Percentiles rank a stretch among this genome's conserved stretches.
Conservation (phyloP, 2,329 filamentous ascomycete genomes). For the Aspergillus hiratsukae region DNA sequence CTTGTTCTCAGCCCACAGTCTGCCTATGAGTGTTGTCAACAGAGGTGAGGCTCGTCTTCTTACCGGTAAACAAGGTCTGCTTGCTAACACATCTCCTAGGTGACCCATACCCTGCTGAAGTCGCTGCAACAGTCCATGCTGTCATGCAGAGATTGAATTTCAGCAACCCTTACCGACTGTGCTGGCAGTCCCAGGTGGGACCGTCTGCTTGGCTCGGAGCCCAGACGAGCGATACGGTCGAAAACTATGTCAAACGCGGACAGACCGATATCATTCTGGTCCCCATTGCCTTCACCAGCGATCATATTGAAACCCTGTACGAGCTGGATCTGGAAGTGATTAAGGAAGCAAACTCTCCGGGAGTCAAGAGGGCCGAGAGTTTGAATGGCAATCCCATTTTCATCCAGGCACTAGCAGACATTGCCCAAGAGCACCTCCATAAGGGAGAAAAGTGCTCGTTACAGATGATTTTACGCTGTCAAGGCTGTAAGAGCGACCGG, state of each 20-base stretch:
- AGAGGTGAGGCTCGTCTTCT: slow-evolving; percentile 53
- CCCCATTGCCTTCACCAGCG: slow-evolving; percentile 96
- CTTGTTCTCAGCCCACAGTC: slow-evolving; percentile 89
- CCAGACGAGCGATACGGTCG: slow-evolving; percentile 83
- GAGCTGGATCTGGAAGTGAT: slow-evolving; percentile 95
- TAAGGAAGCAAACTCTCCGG: slow-evolving; percentile 68
- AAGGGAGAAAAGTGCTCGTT: slow-evolving; percentile 66
- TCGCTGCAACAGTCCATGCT: slow-evolving; percentile 90
- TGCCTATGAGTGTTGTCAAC: slow-evolving; percentile 97
- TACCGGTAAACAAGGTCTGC: neutral
- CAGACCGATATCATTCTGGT: slow-evolving; percentile 88
- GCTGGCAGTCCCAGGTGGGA: slow-evolving; percentile 98
- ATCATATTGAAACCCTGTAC: slow-evolving; percentile 95
- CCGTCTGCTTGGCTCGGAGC: slow-evolving; percentile 93
- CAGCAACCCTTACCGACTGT: slow-evolving; percentile 85
- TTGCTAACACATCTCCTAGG: slow-evolving; percentile 44
- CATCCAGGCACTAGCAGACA: slow-evolving; percentile 81
- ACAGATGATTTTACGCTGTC: slow-evolving; percentile 89
- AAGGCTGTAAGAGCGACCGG: slow-evolving; percentile 84
- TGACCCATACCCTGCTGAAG: slow-evolving; percentile 91
- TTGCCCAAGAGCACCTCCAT: slow-evolving; percentile 75
- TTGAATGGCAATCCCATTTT: slow-evolving; percentile 88
- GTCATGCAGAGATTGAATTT: slow-evolving; percentile 91
- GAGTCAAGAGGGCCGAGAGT: slow-evolving; percentile 86
- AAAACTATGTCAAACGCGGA: slow-evolving; percentile 83